Evolutionary conservation across 768 basidiomycete species (phyloP), one percentile per base, ranked within the genome.

Genomic region (Fistulinella prunicolor): DNA sequence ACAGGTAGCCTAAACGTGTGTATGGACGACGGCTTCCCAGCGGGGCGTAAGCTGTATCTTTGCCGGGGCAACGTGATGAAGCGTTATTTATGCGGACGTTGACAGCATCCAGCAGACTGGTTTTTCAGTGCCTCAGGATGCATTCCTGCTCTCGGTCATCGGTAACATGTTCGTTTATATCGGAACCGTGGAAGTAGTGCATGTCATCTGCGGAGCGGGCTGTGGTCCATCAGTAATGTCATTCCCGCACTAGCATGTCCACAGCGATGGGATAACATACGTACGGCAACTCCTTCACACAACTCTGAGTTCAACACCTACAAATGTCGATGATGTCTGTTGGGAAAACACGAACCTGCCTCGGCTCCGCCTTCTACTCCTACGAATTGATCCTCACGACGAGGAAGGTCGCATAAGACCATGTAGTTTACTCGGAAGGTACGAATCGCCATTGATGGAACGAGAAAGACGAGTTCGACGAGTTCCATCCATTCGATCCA

Each of bases 401-500:
- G 21, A 4, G 72, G 71, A 12, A 82, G 72, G 4, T 84, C 77
- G 4, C 63, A 70, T 22, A 86, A 65, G 6, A 75, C 74, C 1
- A 70, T 69, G 3, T 75, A 78, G 6, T 59, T 47, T 35, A 86
- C 71, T 34, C 87, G 78, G 46, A 77, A 72, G 12, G 70, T 64
- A 34, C 80, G 79, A 39, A 91, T 81, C n/a, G n/a, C 10, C 67
- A 69, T 60, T 86, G 78, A 57, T 83, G 83, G 23, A 57, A 55
- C 12, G 69, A 63, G 58, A 81, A 85, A 41, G 79, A 70, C 44
- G n/a, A n/a, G n/a, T n/a, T 77, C 71, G 65, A 88, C 86, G 26
- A 87, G 72, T 70, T 89, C 85, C 44, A 88, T 82, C 86, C 88
- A 89, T 43, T 85, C 80, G 16, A 75, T 71, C 82, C 83, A 89